Conservation (phyloP, 2,329 filamentous ascomycete genomes). For the Chaetomiaceae sp. region DNA sequence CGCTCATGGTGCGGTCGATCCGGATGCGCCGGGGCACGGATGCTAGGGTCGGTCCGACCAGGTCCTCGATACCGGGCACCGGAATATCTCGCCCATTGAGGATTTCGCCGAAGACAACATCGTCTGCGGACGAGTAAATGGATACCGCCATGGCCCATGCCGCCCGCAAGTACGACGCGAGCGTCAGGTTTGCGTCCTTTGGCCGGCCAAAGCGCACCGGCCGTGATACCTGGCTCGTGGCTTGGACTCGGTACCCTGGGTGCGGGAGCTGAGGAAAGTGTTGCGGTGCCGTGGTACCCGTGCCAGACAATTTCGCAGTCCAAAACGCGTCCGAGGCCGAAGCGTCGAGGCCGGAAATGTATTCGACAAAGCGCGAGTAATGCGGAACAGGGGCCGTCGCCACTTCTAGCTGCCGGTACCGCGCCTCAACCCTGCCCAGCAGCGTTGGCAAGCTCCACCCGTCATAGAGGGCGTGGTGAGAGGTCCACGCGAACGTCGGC, state of each 20-base stretch:
- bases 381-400: conserved; percentile 6
- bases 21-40: conserved; percentile 18
- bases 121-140: conserved; percentile 14
- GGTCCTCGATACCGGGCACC: conserved; percentile 16
- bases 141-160: conserved; percentile 21
- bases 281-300: background rate
- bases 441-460: conserved; percentile 23
- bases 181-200: conserved; percentile 7
- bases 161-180: conserved; percentile 16
- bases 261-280: conserved; percentile 20
- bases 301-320: conserved; percentile 12
- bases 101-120: conserved; percentile 23
- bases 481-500: conserved; percentile 19
- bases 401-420: conserved; percentile 10
- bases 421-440: conserved; percentile 17
- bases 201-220: conserved; percentile 11
- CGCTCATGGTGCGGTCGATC: conserved; percentile 7
- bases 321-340: conserved; percentile 18
- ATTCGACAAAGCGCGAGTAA: conserved; percentile 21
- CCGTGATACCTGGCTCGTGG: conserved; percentile 12
- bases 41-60: conserved; percentile 21
- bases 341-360: conserved; percentile 12
- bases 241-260: conserved; percentile 18
- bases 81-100: conserved; percentile 22
- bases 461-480: conserved; percentile 24